Evolutionary conservation across 805 yeast species (phyloP).

Genomic region (Yarrowia osloensis): DNA sequence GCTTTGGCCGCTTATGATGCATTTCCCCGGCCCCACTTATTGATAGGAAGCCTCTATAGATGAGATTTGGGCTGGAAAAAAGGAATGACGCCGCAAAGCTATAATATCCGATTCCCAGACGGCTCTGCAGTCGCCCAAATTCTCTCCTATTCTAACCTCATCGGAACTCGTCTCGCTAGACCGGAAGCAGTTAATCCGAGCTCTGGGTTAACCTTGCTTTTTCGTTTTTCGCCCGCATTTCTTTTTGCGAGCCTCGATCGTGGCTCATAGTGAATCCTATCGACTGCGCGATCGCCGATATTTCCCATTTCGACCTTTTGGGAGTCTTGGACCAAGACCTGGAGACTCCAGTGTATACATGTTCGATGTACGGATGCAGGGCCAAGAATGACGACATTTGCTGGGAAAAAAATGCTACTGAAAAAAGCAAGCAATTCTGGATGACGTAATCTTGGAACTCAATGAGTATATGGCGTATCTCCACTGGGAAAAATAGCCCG

Average conservation of each 20-base stretch:
- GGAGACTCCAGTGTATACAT: not conserved
- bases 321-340: not conserved
- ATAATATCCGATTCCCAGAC: no score
- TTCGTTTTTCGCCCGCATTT: not conserved
- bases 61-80: no score
- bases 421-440: no score
- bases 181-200: not conserved
- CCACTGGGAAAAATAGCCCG: no score
- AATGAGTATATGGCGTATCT: no score
- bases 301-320: not conserved
- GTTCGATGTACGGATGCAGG: not conserved
- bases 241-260: not conserved
- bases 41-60: no score
- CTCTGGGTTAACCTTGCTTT: not conserved
- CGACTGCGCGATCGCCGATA: not conserved
- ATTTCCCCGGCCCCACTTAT: not conserved
- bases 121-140: no score
- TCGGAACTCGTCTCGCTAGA: no score
- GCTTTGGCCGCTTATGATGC: not conserved
- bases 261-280: not conserved
- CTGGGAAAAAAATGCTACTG: no score
- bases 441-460: no score
- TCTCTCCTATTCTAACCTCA: no score
- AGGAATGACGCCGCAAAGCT: no score
- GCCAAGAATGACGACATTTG: not conserved